These are phyloP conservation scores for Epichloe hybrida DNA, from an alignment of 2,329 filamentous ascomycete species.

Conservation along the genomic window DNA sequence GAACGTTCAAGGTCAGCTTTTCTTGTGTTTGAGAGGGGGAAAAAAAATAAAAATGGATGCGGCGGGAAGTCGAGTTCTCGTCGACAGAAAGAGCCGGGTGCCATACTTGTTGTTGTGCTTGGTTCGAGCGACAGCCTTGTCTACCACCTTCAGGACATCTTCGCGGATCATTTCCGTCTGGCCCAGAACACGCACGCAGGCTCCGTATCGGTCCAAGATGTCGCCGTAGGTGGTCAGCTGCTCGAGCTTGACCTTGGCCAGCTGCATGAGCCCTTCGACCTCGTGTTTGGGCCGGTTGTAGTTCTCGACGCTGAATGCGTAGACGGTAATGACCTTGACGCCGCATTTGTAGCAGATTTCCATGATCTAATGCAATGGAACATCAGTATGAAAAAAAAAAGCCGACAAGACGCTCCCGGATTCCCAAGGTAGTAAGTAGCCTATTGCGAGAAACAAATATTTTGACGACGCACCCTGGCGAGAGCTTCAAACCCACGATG, in stretches of 20 bases:
- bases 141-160: constrained; percentile 80
- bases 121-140: constrained; percentile 75
- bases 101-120: constrained; percentile 67
- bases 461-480: constrained; percentile 49
- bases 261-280: constrained; percentile 92
- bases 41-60: background rate
- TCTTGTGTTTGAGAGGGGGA: background rate
- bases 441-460: background rate
- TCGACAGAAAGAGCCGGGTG: background rate
- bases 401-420: background rate
- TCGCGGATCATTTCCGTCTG: constrained; percentile 70
- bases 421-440: background rate
- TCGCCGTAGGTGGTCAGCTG: constrained; percentile 90
- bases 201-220: constrained; percentile 83
- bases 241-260: constrained; percentile 87
- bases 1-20: constrained; percentile 3
- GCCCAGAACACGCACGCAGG: constrained; percentile 71
- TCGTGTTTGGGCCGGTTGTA: constrained; percentile 96
- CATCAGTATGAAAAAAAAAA: background rate
- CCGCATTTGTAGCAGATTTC: constrained; percentile 98
- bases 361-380: constrained; percentile 47
- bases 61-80: background rate
- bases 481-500: constrained; percentile 92
- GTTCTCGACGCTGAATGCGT: constrained; percentile 98
- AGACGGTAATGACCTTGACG: constrained; percentile 92